These are phyloP conservation scores for Sarcodon aspratus DNA, from an alignment of 768 basidiomycete genomes.

Conservation along the genomic window DNA sequence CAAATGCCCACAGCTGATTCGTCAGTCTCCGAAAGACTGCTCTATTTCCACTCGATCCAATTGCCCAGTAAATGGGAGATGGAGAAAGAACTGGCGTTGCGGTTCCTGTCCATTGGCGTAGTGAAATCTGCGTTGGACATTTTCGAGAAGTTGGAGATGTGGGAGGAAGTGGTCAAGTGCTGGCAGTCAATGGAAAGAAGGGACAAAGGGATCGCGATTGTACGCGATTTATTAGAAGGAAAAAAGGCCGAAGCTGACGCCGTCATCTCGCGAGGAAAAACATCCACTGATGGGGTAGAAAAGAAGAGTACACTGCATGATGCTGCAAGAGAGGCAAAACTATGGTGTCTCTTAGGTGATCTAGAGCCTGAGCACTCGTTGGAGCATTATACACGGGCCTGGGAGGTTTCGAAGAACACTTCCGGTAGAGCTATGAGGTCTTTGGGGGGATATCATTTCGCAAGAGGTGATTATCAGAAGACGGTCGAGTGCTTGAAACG, in stretches of 20 bases:
- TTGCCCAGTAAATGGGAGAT: slow-evolving; percentile 91
- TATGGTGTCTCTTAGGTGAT: slow-evolving; percentile 94
- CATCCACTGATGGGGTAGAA: slow-evolving; percentile 18
- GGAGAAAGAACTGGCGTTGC: slow-evolving; percentile 79
- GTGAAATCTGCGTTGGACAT: slow-evolving; percentile 86
- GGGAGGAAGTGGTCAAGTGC: slow-evolving; percentile 93
- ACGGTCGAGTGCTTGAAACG: slow-evolving; percentile 56
- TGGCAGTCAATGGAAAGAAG: slow-evolving; percentile 71
- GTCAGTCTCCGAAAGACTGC: slow-evolving; percentile 57
- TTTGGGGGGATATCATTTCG: slow-evolving; percentile 76
- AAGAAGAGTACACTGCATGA: slow-evolving; percentile 39
- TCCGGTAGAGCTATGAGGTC: slow-evolving; percentile 90
- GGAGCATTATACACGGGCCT: slow-evolving; percentile 73
- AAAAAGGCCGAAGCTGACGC: slow-evolving; percentile 73
- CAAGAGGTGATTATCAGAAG: slow-evolving; percentile 46
- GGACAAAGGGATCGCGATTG: slow-evolving; percentile 70
- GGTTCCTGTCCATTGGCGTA: slow-evolving; percentile 80
- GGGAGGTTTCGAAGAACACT: slow-evolving; percentile 67
- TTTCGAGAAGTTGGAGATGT: slow-evolving; percentile 93
- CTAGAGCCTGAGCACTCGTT: slow-evolving; percentile 63
- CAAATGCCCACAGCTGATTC: slow-evolving; percentile 92
- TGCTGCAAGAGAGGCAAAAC: slow-evolving; percentile 69
- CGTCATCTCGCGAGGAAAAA: slow-evolving; percentile 52
- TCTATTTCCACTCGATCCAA: slow-evolving; percentile 69
- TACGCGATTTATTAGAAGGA: slow-evolving; percentile 78